Evolutionary conservation across 1,284 basidiomycete species (phyloP), one percentile per base, ranked within the genome.

Genomic region (Trichosporon faecale): DNA sequence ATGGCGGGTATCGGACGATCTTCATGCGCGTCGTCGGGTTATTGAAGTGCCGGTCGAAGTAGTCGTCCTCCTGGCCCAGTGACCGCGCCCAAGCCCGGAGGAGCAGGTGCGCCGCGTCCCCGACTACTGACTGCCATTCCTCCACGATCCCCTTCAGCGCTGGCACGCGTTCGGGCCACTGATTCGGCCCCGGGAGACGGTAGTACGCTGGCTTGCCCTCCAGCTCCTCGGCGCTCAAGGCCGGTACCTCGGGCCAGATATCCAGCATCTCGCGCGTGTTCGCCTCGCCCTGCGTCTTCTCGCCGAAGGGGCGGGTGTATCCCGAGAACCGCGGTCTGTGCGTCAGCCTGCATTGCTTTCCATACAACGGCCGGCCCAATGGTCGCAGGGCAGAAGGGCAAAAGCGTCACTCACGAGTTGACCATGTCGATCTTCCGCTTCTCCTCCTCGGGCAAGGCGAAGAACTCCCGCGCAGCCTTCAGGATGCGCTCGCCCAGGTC

Each of bases 341-440:
- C 3, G 66, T 65, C 8, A 66, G 70, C 12, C 8, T 35, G n/a
- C n/a, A n/a, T n/a, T n/a, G n/a, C n/a, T n/a, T n/a, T n/a, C n/a
- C n/a, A n/a, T n/a, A n/a, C n/a, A n/a, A n/a, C n/a, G n/a, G n/a
- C n/a, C n/a, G 9, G n/a, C n/a, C 8, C 27, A 21, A 16, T 16
- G 16, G 3, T 14, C 12, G 21, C 7, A 23, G 23, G 44, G 52
- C 23, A 3, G 2, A 8, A n/a, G n/a, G n/a, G n/a, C n/a, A 23
- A 3, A 44, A 3, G 52, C 23, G 25, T 3, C 2, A 63, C 68
- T 23, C 18, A 69, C 71, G 67, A 69, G 64, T 77, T 77, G 65
- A 75, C 72, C 68, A 77, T 79, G 66, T 77, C 75, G 31, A 79
- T 76, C 44, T 61, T 11, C 8, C 76, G 75, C 68, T 79, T 79